Conservation (phyloP, 257 asterid species). For the Scutellaria galericulata region DNA sequence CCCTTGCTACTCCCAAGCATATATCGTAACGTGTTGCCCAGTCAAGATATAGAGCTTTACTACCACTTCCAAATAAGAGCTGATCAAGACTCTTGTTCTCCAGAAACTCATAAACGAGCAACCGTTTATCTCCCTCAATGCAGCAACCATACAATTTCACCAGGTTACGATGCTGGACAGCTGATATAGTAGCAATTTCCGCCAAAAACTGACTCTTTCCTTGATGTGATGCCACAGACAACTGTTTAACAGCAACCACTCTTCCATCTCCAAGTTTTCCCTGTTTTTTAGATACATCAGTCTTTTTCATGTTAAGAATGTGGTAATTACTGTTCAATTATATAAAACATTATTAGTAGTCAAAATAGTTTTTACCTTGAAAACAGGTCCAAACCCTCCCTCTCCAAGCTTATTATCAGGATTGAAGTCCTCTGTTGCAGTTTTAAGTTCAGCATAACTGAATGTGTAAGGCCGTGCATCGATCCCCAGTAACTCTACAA, state of each 20-base stretch:
- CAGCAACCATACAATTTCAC: slow-evolving; percentile 89
- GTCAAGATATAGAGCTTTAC: slow-evolving; percentile 53
- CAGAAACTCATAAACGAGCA: slow-evolving; percentile 87
- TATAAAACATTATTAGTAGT: neutral
- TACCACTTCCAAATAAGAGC: slow-evolving; percentile 68
- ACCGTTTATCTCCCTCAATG: slow-evolving; percentile 76
- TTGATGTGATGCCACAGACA: slow-evolving; percentile 81
- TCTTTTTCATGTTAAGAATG: slow-evolving; percentile 5
- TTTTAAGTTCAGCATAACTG: slow-evolving; percentile 66
- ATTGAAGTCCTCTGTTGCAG: slow-evolving; percentile 71
- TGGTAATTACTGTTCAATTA: neutral
- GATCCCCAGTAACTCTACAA: slow-evolving; percentile 70
- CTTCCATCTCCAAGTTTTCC: slow-evolving; percentile 79
- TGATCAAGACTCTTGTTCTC: slow-evolving; percentile 91
- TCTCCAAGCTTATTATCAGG: slow-evolving; percentile 83
- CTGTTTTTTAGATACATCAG: slow-evolving; percentile 35
- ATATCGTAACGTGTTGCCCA: slow-evolving; percentile 72
- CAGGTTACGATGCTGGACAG: slow-evolving; percentile 92
- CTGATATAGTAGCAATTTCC: slow-evolving; percentile 89
- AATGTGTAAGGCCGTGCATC: slow-evolving; percentile 81
- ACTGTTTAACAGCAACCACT: slow-evolving; percentile 77
- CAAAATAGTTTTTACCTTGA: slow-evolving; percentile 53
- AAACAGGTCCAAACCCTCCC: slow-evolving; percentile 96
- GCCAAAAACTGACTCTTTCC: slow-evolving; percentile 89
- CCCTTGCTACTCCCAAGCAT: slow-evolving; percentile 88